Evolutionary conservation across 2,329 filamentous ascomycete genomes (phyloP), one percentile per base, ranked within the genome.

Genomic region (Stachybotrys elegans): DNA sequence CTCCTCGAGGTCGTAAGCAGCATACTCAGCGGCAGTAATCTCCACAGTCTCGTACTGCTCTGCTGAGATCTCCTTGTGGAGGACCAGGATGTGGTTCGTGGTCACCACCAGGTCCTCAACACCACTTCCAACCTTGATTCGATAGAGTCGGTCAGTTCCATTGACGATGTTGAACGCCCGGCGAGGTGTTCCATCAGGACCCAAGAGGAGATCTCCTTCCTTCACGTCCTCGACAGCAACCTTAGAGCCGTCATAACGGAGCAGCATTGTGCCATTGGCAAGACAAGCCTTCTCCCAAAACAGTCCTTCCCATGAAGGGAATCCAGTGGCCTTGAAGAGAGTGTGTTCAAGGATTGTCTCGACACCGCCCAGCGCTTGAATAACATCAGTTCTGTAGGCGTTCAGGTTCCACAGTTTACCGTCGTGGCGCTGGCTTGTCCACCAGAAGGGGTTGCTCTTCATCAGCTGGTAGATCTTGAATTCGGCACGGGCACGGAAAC

Each of bases 391-490:
- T 50, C 93, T 77, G 68, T 97, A 96, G 1, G 89, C 88, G 53
- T 97, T 97, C 43, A 98, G 66, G 51, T 96, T 96, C 93, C 93
- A 98, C 5, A 98, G 68, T 60, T 97, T 97, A 61, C 93, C 93
- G 57, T 98, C 93, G 58, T 98, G 94, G 31, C 93, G 78, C 66
- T 97, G 92, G 57, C 88, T 95, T 4, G 93, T 98, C 93, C 93
- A 98, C 90, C 91, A 96, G 75, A 97, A 97, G 0, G 93, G 93
- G 62, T 97, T 96, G 68, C 86, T 94, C 80, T 95, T 96, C 92
- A 98, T 97, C 48, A 97, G 75, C 65, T 97, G 92, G 62, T 97
- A 98, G 22, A 93, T 84, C 75, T 98, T 98, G 75, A 98, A 98
- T 64, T 98, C 93, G 11, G 92, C 89, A 43, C 93, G 80, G 13